Evolutionary conservation across 257 asterid genomes (phyloP), one percentile per base, ranked within the genome.

Genomic region (Gynochthodes officinalis): DNA sequence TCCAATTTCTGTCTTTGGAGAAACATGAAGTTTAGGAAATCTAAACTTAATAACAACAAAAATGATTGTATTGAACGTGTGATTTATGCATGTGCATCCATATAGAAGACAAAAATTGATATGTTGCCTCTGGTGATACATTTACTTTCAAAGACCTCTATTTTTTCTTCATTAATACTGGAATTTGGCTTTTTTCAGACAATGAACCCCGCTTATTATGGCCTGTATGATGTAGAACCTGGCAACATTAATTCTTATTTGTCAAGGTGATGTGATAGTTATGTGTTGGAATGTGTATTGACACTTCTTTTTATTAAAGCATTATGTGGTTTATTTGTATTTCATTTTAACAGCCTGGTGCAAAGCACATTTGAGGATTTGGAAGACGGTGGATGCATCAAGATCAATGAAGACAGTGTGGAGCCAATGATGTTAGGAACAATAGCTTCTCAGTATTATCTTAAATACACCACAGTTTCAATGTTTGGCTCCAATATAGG

Each of bases 381-480:
- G 85, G 99, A 91, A 85, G 99, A 91, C 82, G 77, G 94, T 80
- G 99, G 97, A 74, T 91, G 97, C 88, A 82, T 94, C 74, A 89
- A 88, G 85, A 87, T 94, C 74, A 84, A 83, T 66, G 97, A 86
- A 63, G 91, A 89, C 76, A 83, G 74, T 80, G 98, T 94, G 76
- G 97, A 91, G 85, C 88, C 98, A n/a, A 83, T 76, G 84, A 94
- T 94, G 90, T 84, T 94, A 93, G 98, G 98, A 74, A 86, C 97
- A 72, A 85, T 89, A 63, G 96, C 98, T 67, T 89, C 98, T 74
- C 96, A 89, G 76, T 93, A 93, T 85, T 94, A 94, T 83, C 89
- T 94, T 43, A 91, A 87, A 76, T 90, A 91, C 88, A 91, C 96
- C 60, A 94, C 98, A 58, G 87, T 91, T 46, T 94, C 99, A 5